Conservation (phyloP, 306 rosid species). For the Erythrophleum fordii region DNA sequence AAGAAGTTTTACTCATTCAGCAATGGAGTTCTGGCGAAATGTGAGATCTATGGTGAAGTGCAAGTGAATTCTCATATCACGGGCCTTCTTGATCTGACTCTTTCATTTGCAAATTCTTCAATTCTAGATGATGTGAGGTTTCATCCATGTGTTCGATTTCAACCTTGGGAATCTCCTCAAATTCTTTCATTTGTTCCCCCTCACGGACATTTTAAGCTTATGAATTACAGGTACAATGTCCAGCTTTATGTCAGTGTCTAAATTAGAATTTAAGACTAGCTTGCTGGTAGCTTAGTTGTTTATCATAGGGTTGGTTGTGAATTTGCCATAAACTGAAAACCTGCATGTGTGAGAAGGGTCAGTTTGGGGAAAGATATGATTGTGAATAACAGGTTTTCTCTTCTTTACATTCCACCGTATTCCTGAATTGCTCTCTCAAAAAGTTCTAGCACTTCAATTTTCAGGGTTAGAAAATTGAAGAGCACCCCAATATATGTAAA, state of each 20-base stretch:
- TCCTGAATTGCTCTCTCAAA: slow-evolving; percentile 1
- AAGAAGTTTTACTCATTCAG: slow-evolving; percentile 44
- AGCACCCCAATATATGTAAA: slow-evolving; percentile 84
- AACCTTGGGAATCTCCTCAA: slow-evolving; percentile 90
- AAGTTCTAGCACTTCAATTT: slow-evolving; percentile 31
- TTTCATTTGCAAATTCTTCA: slow-evolving; percentile 85
- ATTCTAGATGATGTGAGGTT: slow-evolving; percentile 88
- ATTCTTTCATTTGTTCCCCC: slow-evolving; percentile 94
- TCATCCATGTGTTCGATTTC: slow-evolving; percentile 90
- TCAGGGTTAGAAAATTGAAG: slow-evolving; percentile 87
- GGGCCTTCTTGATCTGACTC: slow-evolving; percentile 88
- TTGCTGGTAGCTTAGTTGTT: too few relatives aligned
- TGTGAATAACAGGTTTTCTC: slow-evolving; percentile 6
- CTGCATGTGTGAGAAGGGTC: slow-evolving; percentile 12
- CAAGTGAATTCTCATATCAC: slow-evolving; percentile 92
- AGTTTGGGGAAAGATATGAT: slow-evolving; percentile 14
- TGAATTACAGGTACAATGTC: slow-evolving; percentile 80
- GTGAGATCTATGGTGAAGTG: slow-evolving; percentile 87
- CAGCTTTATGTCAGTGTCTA: slow-evolving; percentile 18
- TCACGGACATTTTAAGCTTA: slow-evolving; percentile 90
- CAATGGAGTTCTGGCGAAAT: slow-evolving; percentile 83
- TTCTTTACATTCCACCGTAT: background rate
- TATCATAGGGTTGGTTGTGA: background rate
- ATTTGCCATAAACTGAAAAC: background rate
- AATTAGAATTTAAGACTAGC: slow-evolving; percentile 20